These are phyloP conservation scores for Sugiyamaella sp. DNA, from an alignment of 1,139 yeast genomes.

Conservation along the genomic window DNA sequence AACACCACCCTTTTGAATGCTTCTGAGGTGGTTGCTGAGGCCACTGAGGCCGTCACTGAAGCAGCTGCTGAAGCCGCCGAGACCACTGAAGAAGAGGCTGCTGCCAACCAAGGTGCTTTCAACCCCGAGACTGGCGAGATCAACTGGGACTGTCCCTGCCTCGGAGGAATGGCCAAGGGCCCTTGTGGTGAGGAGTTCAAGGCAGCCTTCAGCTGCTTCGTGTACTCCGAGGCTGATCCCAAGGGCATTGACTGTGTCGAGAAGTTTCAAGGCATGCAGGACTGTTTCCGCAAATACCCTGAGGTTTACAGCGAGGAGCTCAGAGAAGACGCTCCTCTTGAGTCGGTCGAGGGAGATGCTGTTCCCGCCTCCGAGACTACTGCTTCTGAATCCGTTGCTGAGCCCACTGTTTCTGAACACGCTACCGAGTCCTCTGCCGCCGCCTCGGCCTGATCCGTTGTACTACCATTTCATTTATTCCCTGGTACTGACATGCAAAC, in stretches of 20 bases:
- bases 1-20: conserved; percentile 22
- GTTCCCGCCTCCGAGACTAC: conserved; percentile 15
- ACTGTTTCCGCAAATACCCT: conserved; percentile 91
- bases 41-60: conserved; percentile 16
- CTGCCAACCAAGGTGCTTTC: conserved; percentile 63
- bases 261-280: conserved; percentile 90
- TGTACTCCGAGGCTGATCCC: conserved; percentile 93
- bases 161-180: conserved; percentile 99
- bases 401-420: not conserved
- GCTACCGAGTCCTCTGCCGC: conserved; percentile 11
- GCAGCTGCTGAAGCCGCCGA: conserved; percentile 12
- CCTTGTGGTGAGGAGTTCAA: conserved; percentile 99
- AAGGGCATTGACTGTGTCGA: conserved; percentile 97
- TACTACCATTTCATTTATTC: conserved; percentile 14
- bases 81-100: conserved; percentile 17
- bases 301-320: conserved; percentile 93
- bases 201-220: conserved; percentile 94
- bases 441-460: not conserved
- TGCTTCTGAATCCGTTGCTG: conserved; percentile 22
- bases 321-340: conserved; percentile 53
- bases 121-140: conserved; percentile 98
- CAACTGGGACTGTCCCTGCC: conserved; percentile 99
- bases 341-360: conserved; percentile 11
- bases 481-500: conserved; percentile 13
- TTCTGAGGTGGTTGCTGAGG: conserved; percentile 20